These are phyloP conservation scores for Scedosporium aurantiacum DNA, from an alignment of 2,329 filamentous ascomycete species.

Conservation along the genomic window DNA sequence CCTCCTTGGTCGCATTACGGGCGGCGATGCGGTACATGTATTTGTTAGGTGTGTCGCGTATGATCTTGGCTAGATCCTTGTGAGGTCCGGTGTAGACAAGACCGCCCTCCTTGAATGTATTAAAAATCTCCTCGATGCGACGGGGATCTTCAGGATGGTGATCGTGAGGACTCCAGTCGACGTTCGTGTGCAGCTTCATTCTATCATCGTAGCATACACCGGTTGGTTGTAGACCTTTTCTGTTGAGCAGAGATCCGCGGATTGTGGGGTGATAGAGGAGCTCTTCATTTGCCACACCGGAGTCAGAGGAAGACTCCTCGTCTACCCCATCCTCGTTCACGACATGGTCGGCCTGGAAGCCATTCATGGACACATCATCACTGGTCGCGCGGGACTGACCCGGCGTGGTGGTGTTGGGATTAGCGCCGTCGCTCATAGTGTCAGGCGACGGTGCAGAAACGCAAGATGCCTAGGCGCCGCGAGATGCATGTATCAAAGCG, in stretches of 20 bases:
- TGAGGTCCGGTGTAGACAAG: slow-evolving; percentile 57
- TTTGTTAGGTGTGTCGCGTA: slow-evolving; percentile 42
- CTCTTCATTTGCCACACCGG: slow-evolving; percentile 11
- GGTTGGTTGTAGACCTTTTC: slow-evolving; percentile 49
- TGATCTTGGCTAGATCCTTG: slow-evolving; percentile 37
- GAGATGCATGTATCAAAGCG: not conserved
- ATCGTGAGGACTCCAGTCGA: slow-evolving; percentile 59
- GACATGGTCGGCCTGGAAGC: not conserved
- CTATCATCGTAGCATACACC: slow-evolving; percentile 84
- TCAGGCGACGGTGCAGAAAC: not conserved
- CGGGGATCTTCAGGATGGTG: slow-evolving; percentile 91
- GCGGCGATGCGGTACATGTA: slow-evolving; percentile 70
- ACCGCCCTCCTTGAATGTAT: slow-evolving; percentile 71
- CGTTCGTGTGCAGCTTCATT: slow-evolving; percentile 92
- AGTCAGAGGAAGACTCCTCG: slow-evolving; percentile 12
- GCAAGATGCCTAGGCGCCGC: not conserved
- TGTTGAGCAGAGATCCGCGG: slow-evolving; percentile 23
- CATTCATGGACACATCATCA: slow-evolving; percentile 3
- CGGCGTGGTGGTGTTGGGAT: not conserved
- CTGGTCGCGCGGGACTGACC: not conserved
- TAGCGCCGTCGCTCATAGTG: slow-evolving; percentile 1
- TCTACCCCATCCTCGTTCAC: slow-evolving; percentile 17
- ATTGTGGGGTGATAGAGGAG: slow-evolving; percentile 9
- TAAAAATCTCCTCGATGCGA: slow-evolving; percentile 87
- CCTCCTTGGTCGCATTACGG: slow-evolving; percentile 63